These are phyloP conservation scores for Saposhnikovia divaricata DNA, from an alignment of 129 eudicot genomes.

Conservation along the genomic window DNA sequence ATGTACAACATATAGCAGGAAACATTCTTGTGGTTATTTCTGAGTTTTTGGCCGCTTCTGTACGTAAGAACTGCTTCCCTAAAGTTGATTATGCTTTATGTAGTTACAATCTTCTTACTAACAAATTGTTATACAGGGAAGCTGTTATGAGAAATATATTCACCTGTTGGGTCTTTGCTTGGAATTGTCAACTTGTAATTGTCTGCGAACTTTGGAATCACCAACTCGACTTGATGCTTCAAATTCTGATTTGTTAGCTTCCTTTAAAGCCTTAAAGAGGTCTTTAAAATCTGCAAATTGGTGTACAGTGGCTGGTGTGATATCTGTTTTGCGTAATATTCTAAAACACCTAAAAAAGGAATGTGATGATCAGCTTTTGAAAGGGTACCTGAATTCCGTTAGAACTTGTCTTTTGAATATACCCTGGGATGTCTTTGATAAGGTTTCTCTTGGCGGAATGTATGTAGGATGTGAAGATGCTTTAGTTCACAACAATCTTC, in stretches of 20 bases:
- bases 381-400: slow-evolving; percentile 33
- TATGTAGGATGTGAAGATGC: slow-evolving; percentile 5
- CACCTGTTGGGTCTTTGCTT: slow-evolving; percentile 39
- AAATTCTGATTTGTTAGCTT: slow-evolving; percentile 20
- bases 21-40: slow-evolving; percentile 53
- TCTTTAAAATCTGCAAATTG: slow-evolving; percentile 37
- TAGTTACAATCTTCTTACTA: slow-evolving; percentile 1
- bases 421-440: slow-evolving; percentile 45
- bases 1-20: slow-evolving; percentile 48
- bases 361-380: slow-evolving; percentile 34
- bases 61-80: slow-evolving; percentile 24
- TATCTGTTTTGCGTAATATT: slow-evolving; percentile 50
- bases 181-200: slow-evolving; percentile 31
- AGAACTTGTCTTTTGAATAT: slow-evolving; percentile 32
- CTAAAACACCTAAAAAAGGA: slow-evolving; percentile 46
- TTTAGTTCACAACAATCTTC: not conserved
- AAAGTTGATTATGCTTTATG: not conserved
- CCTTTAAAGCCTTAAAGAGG: slow-evolving; percentile 16
- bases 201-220: slow-evolving; percentile 34
- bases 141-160: slow-evolving; percentile 41
- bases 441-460: slow-evolving; percentile 4
- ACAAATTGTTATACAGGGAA: slow-evolving; percentile 35
- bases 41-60: slow-evolving; percentile 45
- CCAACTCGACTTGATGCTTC: slow-evolving; percentile 14
- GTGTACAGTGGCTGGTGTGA: slow-evolving; percentile 40